Evolutionary conservation across 1,284 basidiomycete species (phyloP), one percentile per base, ranked within the genome.

Genomic region (Gomphus sp.): DNA sequence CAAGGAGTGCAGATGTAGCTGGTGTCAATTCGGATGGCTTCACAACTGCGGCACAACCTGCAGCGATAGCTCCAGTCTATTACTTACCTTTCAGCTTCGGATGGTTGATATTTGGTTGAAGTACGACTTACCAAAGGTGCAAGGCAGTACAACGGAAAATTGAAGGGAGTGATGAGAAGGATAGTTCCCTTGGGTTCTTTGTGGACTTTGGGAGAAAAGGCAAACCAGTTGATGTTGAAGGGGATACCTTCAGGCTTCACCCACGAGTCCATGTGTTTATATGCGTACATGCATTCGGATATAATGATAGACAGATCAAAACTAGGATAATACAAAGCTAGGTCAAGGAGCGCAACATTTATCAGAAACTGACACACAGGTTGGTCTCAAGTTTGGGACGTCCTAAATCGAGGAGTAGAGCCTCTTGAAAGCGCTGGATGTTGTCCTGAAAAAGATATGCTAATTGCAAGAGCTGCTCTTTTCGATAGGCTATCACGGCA

Each of bases 21-120:
- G 81, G 76, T 0, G 76, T 70, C 18, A 80, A 72, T 68, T 89
- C 87, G 8, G 84, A 87, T 0, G 80, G 80, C 72, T 86, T 85
- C 65, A 86, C 56, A 22, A 83, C 73, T 0, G 74, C 76, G 12
- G 80, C 74, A 66, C 81, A 84, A 2, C 84, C 84, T 0, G 84
- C 82, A 1, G 82, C 76, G 51, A 86, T 81, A 39, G 84, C 84
- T 18, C 80, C 81, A 31, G 82, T 80, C 50, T 71, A 70, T 37
- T 48, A 1, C 12, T 14, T 12, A 31, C 25, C 36, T 28, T 34
- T 34, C 36, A 56, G 16, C n/a, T n/a, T 43, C 41, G 16, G 18
- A 22, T 16, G 2, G 7, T 28, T 28, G 22, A 8, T 34, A 11
- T 34, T 12, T 11, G 2, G 25, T n/a, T 18, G 31, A 18, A 37